phyloP scores from a whole-genome alignment of 148 eudicot genomes.

The Bassia scoparia region DNA sequence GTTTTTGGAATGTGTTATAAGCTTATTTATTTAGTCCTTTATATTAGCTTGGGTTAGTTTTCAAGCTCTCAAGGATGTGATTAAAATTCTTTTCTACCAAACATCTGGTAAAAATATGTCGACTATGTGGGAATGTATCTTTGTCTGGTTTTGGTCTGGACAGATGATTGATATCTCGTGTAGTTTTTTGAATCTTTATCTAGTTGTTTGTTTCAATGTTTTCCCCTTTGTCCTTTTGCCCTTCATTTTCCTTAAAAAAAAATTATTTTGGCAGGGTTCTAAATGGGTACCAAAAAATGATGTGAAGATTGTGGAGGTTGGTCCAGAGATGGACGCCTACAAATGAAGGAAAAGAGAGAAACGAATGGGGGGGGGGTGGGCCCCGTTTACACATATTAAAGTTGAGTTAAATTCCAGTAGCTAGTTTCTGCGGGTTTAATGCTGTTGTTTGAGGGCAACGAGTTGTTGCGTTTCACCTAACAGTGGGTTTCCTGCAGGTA shows the following conservation, averaged over 20 bases:
- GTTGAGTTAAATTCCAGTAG: conserved; percentile 73
- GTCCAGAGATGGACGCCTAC: conserved; percentile 95
- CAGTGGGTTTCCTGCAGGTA: conserved; percentile 99
- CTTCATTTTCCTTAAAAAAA: not conserved
- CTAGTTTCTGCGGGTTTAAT: conserved; percentile 76
- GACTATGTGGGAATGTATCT: not conserved
- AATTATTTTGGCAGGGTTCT: conserved; percentile 44
- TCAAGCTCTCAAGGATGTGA: not conserved
- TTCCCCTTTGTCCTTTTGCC: not conserved
- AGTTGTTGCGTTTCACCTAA: conserved; percentile 97
- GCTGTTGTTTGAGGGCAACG: conserved; percentile 94
- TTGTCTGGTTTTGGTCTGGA: conserved; percentile 2
- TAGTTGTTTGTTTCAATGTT: not conserved
- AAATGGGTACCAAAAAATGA: conserved; percentile 45
- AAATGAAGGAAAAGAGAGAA: conserved; percentile 93
- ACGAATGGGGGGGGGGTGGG: no score
- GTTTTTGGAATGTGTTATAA: no score
- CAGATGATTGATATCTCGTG: not conserved
- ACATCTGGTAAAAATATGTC: not conserved
- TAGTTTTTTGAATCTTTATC: not conserved
- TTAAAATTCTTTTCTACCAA: not conserved
- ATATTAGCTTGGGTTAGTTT: no score
- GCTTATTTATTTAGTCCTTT: not conserved
- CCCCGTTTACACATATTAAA: conserved; percentile 71
- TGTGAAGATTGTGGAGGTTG: conserved; percentile 97